Base-by-base conservation (phyloP, 108 stramenopile genomes). In the Skeletonema menzelii region DNA sequence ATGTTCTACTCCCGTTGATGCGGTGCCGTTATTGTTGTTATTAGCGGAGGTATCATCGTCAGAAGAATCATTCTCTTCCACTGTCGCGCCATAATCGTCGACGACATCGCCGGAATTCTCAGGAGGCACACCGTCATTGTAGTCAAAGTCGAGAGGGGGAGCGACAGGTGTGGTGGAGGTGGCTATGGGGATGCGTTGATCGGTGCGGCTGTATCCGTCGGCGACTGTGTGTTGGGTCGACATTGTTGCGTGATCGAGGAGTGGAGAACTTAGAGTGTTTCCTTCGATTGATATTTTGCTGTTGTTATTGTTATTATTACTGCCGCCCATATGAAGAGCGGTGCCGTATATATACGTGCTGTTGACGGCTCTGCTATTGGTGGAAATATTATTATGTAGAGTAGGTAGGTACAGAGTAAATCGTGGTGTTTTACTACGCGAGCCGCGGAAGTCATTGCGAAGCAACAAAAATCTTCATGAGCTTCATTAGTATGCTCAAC, bases 171-270 rank as follows among this genome's bases (percentile, higher is more conserved):
- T 81, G 53, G 70, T 67, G 40, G 77, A 79, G 27, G 77, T 79
- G 35, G 77, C 77, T 26, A 81, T 59, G 34, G 80, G 80, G 34
- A 66, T 5, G 19, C 70, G 75, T 67, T 76, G 69, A 31, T 81
- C 80, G 56, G 80, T 81, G 56, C 80, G 80, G 42, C 75, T 76
- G 57, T 77, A 77, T 32, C 80, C 80, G 64, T 81, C 80, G 32
- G 75, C 69, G 32, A 81, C 69, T 12, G 79, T 32, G 31, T 53
- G 53, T 38, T 57, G 63, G 59, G 67, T 35, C 30, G 56, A 56
- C 20, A 22, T 26, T 69, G 40, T 53, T 37, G 67, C 5, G 8
- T 8, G 0, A 6, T 2, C 2, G 22, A 53, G 49, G 3, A 53
- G 49, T 4, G 49, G 49, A 0, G 49, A 53, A 3, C 8, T 2